These are phyloP conservation scores for Rubroshorea leprosula DNA, from an alignment of 345 rosid species.

Conservation along the genomic window DNA sequence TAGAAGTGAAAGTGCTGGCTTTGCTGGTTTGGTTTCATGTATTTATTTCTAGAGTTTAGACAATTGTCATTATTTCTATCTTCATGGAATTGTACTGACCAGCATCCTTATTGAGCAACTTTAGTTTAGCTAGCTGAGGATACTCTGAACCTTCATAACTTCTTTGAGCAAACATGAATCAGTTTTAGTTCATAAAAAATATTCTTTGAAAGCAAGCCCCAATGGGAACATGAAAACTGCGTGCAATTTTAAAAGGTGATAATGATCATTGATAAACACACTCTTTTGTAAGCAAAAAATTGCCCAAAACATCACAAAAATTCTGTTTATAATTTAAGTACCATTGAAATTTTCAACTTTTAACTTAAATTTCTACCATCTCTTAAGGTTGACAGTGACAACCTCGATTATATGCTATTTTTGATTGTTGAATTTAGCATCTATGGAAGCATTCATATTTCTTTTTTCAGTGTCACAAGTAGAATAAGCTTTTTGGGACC, in stretches of 20 bases:
- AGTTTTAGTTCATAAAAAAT: background rate
- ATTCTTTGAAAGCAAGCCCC: background rate
- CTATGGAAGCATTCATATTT: background rate
- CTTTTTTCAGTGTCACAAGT: slow-evolving; percentile 28
- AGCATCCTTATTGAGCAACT: background rate
- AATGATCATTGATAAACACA: background rate
- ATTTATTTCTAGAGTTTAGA: slow-evolving; percentile 2
- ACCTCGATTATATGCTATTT: no score
- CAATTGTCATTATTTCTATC: background rate
- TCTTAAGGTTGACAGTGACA: no score
- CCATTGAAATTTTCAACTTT: no score
- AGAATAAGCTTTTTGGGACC: slow-evolving; percentile 46
- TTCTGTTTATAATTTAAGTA: no score
- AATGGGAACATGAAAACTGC: background rate
- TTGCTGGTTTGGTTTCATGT: background rate
- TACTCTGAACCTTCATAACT: background rate
- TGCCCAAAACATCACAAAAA: background rate
- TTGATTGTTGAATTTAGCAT: background rate
- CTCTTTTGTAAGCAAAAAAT: background rate
- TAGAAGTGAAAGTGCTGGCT: background rate
- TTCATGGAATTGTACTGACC: background rate
- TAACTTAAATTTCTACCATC: no score
- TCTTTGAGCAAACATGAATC: background rate
- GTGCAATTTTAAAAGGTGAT: background rate
- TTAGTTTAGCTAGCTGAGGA: background rate